Percentiles rank a stretch among this genome's conserved stretches.
Conservation (phyloP, 352 stramenopile genomes). For the Plasmopara halstedii region DNA sequence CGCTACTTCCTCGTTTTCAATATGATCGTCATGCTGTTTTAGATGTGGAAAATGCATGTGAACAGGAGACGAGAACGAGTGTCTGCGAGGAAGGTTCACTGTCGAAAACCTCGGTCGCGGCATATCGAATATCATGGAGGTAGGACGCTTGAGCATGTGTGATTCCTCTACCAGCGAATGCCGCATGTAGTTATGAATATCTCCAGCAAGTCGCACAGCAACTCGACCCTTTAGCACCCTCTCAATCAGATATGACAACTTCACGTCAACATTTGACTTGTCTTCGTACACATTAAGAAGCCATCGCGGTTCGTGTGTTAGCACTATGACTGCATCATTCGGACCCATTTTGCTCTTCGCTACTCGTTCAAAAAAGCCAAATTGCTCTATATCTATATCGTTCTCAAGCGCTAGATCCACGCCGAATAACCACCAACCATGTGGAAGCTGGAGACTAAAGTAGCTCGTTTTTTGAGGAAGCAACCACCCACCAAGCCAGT, state of each 20-base stretch:
- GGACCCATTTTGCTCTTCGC: slow-evolving; percentile 63
- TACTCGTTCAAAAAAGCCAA: slow-evolving; percentile 86
- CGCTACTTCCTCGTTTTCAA: slow-evolving; percentile 8
- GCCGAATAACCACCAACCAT: slow-evolving; percentile 90
- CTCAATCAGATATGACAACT: slow-evolving; percentile 72
- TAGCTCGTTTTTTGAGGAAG: slow-evolving; percentile 89
- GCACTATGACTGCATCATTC: slow-evolving; percentile 85
- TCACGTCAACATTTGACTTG: slow-evolving; percentile 54
- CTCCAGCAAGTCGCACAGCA: slow-evolving; percentile 76
- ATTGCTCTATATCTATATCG: slow-evolving; percentile 91
- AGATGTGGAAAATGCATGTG: slow-evolving; percentile 80
- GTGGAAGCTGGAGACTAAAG: slow-evolving; percentile 86
- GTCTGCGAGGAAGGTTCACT: slow-evolving; percentile 17
- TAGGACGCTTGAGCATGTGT: slow-evolving; percentile 21
- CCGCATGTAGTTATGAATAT: slow-evolving; percentile 92
- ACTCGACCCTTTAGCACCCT: slow-evolving; percentile 67
- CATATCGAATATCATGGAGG: slow-evolving; percentile 22
- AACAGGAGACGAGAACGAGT: slow-evolving; percentile 25
- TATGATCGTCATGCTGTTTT: slow-evolving; percentile 16
- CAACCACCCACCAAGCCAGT: slow-evolving; percentile 90
- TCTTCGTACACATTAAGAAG: slow-evolving; percentile 86
- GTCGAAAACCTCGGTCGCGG: slow-evolving; percentile 7
- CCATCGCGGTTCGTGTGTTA: slow-evolving; percentile 90
- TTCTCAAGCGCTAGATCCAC: slow-evolving; percentile 88
- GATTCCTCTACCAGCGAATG: slow-evolving; percentile 62